Evolutionary conservation across 495 filamentous ascomycete genomes (phyloP), one percentile per base, ranked within the genome.

Genomic region (Penicillium verhagenii): DNA sequence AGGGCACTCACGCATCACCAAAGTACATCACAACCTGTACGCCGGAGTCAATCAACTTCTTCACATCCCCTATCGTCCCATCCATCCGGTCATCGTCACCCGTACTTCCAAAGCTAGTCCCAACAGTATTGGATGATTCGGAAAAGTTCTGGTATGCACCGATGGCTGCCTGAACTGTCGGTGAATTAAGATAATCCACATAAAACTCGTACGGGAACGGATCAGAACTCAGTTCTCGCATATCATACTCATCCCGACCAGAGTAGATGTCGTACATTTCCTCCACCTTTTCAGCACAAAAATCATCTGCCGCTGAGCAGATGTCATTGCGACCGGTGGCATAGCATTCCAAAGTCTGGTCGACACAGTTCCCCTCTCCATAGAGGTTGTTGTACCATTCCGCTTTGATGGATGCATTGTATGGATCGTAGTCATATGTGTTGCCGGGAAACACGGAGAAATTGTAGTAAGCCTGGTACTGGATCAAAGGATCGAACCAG

Each of bases 401-500:
- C 6, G 65, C 61, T 31, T 75, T 66, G 28, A 72, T 61, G 1
- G 74, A 69, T 7, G 66, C 63, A 59, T 74, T 80, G 66, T 73
- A 82, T n/a, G 77, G 77, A 6, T 67, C 60, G 47, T 79, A 83
- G 60, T 83, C 79, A 54, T 86, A 86, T 0, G 83, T 82, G 69
- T 86, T 87, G 5, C 82, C 81, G 11, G 73, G 74, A 56, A 13
- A 70, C 13, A 69, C 72, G 47, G 82, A 80, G 67, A 77, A 87
- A 67, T 86, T 86, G 69, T 86, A 86, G 61, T 84, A 86, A 1
- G 83, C 81, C 57, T 80, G 75, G 51, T 85, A 87, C 55, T 85
- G 82, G 14, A 84, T 65, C 13, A 82, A 54, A 0, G 83, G 83
- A 58, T 84, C 80, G 56, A 75, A 86, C 80, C 81, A 82, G 24